These are phyloP conservation scores for Colletotrichum liaoningense DNA, from an alignment of 2,329 filamentous ascomycete genomes.

Conservation along the genomic window DNA sequence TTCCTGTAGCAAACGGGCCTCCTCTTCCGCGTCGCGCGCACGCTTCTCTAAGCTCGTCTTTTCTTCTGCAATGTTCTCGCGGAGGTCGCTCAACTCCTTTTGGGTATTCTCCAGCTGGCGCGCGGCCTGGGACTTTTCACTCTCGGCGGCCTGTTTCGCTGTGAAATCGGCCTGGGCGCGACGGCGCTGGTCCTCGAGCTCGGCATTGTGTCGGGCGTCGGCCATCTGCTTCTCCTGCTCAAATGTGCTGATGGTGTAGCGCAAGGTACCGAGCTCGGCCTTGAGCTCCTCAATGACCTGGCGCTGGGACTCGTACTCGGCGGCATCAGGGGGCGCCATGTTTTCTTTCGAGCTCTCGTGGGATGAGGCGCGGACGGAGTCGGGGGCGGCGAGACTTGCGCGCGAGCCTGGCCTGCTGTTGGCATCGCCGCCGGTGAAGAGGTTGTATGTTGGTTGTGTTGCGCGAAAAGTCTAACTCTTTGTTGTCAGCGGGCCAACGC, in stretches of 20 bases:
- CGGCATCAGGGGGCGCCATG: slow-evolving; percentile 67
- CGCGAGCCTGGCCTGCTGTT: slow-evolving; percentile 51
- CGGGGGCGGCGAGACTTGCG: slow-evolving; percentile 50
- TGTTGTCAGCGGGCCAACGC: slow-evolving; percentile 6
- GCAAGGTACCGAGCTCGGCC: slow-evolving; percentile 87
- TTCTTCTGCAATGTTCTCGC: slow-evolving; percentile 62
- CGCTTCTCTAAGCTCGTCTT: slow-evolving; percentile 76
- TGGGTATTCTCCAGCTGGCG: slow-evolving; percentile 62
- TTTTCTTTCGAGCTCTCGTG: slow-evolving; percentile 71
- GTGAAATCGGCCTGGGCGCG: slow-evolving; percentile 90
- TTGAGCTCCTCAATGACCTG: slow-evolving; percentile 81
- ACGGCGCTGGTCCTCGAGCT: slow-evolving; percentile 81
- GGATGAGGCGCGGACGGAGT: slow-evolving; percentile 59
- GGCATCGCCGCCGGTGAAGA: slow-evolving; percentile 65
- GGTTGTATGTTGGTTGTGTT: slow-evolving; percentile 68
- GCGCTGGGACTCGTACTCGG: slow-evolving; percentile 68
- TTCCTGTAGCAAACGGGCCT: slow-evolving; percentile 80
- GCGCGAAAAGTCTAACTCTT: slow-evolving; percentile 55
- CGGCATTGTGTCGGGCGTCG: slow-evolving; percentile 82
- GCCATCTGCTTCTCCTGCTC: slow-evolving; percentile 90
- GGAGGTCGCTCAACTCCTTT: slow-evolving; percentile 63
- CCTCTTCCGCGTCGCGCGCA: slow-evolving; percentile 77
- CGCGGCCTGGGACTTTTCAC: slow-evolving; percentile 60
- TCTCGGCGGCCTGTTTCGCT: slow-evolving; percentile 69
- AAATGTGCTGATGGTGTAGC: slow-evolving; percentile 87